phyloP scores from a whole-genome alignment of 2,329 filamentous ascomycete genomes.

The Paecilomyces formosus region DNA sequence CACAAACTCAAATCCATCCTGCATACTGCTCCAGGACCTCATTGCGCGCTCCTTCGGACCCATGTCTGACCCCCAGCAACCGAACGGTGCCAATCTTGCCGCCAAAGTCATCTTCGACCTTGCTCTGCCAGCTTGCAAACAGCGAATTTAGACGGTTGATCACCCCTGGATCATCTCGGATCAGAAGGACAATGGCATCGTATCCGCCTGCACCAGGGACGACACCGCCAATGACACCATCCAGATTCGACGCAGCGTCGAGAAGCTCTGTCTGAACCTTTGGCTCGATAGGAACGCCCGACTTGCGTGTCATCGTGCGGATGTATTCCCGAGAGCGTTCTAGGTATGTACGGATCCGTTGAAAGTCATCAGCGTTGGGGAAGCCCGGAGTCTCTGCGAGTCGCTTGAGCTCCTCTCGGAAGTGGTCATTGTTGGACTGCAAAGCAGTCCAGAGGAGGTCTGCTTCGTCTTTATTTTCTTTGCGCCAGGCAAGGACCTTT shows the following conservation, averaged over 20 bases:
- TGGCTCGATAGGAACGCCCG: conserved; percentile 83
- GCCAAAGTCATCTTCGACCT: conserved; percentile 35
- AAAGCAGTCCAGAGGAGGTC: conserved; percentile 66
- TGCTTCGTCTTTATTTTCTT: conserved; percentile 56
- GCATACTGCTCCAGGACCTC: conserved; percentile 32
- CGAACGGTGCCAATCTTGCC: conserved; percentile 39
- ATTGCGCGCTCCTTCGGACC: conserved; percentile 37
- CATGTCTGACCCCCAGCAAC: conserved; percentile 38
- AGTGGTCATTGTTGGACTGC: conserved; percentile 63
- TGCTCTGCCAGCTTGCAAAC: conserved; percentile 57
- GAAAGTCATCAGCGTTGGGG: conserved; percentile 39
- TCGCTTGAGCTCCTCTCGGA: conserved; percentile 57
- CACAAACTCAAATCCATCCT: conserved; percentile 23
- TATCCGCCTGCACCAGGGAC: conserved; percentile 92
- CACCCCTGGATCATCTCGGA: conserved; percentile 64
- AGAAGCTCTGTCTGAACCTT: conserved; percentile 74
- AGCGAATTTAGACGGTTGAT: conserved; percentile 53
- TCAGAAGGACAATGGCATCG: conserved; percentile 76
- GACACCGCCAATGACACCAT: conserved; percentile 82
- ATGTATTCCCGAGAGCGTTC: conserved; percentile 53
- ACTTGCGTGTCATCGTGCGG: conserved; percentile 65
- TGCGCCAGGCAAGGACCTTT: conserved; percentile 76
- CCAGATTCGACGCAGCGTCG: conserved; percentile 62
- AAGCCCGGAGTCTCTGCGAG: conserved; percentile 40
- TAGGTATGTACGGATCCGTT: conserved; percentile 47